These are phyloP conservation scores for Baorangia bicolor DNA, from an alignment of 768 basidiomycete genomes.

Conservation along the genomic window DNA sequence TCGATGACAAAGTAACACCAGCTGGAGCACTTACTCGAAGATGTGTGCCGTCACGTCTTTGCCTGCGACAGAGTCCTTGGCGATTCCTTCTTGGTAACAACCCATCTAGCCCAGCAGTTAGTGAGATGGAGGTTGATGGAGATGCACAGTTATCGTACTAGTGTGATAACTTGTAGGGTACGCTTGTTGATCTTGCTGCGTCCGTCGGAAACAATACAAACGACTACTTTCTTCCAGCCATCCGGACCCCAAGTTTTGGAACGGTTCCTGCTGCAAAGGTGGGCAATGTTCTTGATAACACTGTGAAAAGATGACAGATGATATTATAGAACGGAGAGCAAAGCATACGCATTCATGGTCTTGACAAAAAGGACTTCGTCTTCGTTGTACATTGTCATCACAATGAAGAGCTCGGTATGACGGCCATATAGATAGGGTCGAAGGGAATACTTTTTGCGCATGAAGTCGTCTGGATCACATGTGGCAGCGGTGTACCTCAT, in stretches of 20 bases:
- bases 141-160: constrained; percentile 45
- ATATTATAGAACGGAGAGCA: not conserved
- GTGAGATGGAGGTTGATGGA: not conserved
- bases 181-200: constrained; percentile 86
- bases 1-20: not conserved
- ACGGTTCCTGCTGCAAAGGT: constrained; percentile 65
- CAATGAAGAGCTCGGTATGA: constrained; percentile 89
- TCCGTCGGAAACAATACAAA: constrained; percentile 85
- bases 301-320: constrained; percentile 35
- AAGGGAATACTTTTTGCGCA: constrained; percentile 72
- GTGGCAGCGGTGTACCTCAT: constrained; percentile 89
- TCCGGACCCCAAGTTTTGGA: constrained; percentile 86
- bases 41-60: constrained; percentile 94
- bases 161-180: constrained; percentile 83
- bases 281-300: constrained; percentile 84
- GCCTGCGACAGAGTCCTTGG: constrained; percentile 83
- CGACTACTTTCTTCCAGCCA: constrained; percentile 89
- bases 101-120: constrained; percentile 58
- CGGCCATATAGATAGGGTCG: constrained; percentile 77
- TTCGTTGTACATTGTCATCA: constrained; percentile 97
- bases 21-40: constrained; percentile 66
- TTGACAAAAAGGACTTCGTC: constrained; percentile 74
- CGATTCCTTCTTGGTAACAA: constrained; percentile 84
- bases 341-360: constrained; percentile 80
- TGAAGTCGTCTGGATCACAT: constrained; percentile 88